Conservation (phyloP, 495 filamentous ascomycete genomes). For the Geopyxis carbonaria region DNA sequence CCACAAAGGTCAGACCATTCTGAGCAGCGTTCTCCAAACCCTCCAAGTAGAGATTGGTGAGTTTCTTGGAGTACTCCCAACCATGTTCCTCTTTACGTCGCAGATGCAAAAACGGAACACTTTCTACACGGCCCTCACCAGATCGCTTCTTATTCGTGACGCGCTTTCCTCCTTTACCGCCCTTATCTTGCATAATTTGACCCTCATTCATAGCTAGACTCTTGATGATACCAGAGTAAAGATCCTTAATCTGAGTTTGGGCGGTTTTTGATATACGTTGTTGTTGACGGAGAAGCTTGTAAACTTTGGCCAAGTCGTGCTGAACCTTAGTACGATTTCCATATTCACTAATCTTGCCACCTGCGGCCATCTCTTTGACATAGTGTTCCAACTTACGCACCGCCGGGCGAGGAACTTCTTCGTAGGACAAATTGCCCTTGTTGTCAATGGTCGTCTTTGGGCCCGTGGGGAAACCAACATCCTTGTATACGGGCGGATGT, state of each 20-base stretch:
- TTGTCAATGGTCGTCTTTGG: constrained; percentile 80
- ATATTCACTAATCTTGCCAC: constrained; percentile 95
- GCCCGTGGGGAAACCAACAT: constrained; percentile 79
- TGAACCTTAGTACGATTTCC: constrained; percentile 96
- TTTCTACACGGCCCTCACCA: constrained; percentile 44
- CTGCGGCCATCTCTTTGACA: constrained; percentile 95
- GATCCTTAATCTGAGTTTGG: constrained; percentile 80
- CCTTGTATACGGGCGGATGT: constrained; percentile 77
- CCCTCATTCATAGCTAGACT: constrained; percentile 92
- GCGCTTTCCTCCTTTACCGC: constrained; percentile 35
- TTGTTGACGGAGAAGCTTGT: constrained; percentile 94
- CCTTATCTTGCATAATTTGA: constrained; percentile 72
- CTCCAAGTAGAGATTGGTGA: constrained; percentile 81
- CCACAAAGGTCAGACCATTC: constrained; percentile 73
- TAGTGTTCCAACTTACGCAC: constrained; percentile 97
- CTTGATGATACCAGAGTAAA: constrained; percentile 85
- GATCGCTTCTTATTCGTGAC: constrained; percentile 5
- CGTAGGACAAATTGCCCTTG: constrained; percentile 73
- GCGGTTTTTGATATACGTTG: constrained; percentile 90
- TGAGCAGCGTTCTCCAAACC: constrained; percentile 74
- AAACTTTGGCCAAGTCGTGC: constrained; percentile 80
- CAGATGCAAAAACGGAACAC: constrained; percentile 92
- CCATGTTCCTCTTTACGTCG: constrained; percentile 87
- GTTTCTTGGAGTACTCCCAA: constrained; percentile 98
- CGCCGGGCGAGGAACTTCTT: constrained; percentile 72